These are phyloP conservation scores for Lentinula guzmanii DNA, from an alignment of 768 basidiomycete genomes.

Conservation along the genomic window DNA sequence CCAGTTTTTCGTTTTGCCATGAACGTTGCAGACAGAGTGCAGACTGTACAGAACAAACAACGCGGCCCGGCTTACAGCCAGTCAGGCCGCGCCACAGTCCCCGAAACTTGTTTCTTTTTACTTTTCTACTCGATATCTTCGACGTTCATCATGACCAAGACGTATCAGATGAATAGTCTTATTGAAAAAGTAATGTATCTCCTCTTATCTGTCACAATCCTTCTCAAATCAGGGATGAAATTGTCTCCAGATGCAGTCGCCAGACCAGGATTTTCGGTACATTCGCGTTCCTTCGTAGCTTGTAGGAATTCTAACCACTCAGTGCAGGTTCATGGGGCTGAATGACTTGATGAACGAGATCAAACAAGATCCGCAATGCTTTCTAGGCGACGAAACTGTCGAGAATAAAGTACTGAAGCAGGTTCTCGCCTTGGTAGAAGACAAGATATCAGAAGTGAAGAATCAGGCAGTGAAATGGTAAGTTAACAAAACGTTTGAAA, in stretches of 20 bases:
- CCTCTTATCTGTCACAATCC: slow-evolving; percentile 3
- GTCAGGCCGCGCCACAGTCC: too few relatives aligned
- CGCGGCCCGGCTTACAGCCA: background rate
- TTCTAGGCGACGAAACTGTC: slow-evolving; percentile 77
- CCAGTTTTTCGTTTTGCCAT: slow-evolving; percentile 55
- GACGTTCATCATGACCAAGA: slow-evolving; percentile 65
- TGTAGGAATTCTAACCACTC: slow-evolving; percentile 13
- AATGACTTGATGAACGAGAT: slow-evolving; percentile 92
- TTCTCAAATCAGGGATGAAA: slow-evolving; percentile 1
- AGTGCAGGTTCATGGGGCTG: slow-evolving; percentile 88
- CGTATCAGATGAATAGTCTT: slow-evolving; percentile 78
- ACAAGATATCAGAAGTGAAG: slow-evolving; percentile 97
- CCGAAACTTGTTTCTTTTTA: background rate
- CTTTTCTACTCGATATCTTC: background rate
- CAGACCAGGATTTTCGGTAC: slow-evolving; percentile 87
- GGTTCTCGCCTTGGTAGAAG: slow-evolving; percentile 83
- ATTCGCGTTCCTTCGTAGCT: slow-evolving; percentile 5
- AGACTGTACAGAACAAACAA: background rate
- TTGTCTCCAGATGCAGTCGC: slow-evolving; percentile 70
- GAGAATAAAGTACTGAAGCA: slow-evolving; percentile 83
- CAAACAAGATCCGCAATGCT: slow-evolving; percentile 67
- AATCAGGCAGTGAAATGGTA: slow-evolving; percentile 96
- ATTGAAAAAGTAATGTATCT: slow-evolving; percentile 60
- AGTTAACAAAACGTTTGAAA: slow-evolving; percentile 12
- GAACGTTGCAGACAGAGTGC: background rate